Base-by-base conservation (phyloP, 192 early-diverging fungal genomes). In the Backusella luteola region DNA sequence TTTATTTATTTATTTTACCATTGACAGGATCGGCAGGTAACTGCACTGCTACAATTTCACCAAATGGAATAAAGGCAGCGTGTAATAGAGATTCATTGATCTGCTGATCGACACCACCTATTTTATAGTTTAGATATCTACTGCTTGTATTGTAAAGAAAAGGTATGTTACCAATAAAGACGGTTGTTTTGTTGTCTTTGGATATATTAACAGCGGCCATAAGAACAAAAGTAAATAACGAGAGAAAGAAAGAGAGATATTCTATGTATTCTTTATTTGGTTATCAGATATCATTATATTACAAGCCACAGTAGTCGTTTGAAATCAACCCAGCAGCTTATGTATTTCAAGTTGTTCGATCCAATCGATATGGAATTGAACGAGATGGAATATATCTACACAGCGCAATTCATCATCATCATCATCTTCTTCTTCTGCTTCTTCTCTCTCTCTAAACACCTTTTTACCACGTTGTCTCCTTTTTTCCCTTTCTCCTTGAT, bases 21-120 rank as follows among this genome's bases (percentile, higher is more conserved):
- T 93, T 91, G 34, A 88, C 86, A 14, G 90, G 88, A 84, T 97
- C 95, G 11, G 88, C 85, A 3, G 97, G 96, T 52, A 99, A 86
- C 53, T 95, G 92, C 21, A 98, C 89, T 67, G 91, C 89, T 14
- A 94, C 88, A 76, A 99, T 94, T 52, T 98, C 96, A 69, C 98
- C 98, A 88, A 99, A 99, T 0, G 98, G 96, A 46, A 98, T 87
- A 82, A 99, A 98, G 0, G 96, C 95, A 0, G 95, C 90, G 39
- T 93, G 90, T 12, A 99, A 85, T 0, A 91, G 89, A 66, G 93
- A 79, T 23, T 94, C 90, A 6, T 91, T 92, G 17, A 97, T 94
- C 73, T 94, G 84, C 46, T 91, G 82, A 42, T 94, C 93, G 34
- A 99, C 84, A 4, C 96, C 96, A 79, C 93, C 93, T 90, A 84